Conservation (phyloP, 179 eudicot species). For the Camellia oleifera region DNA sequence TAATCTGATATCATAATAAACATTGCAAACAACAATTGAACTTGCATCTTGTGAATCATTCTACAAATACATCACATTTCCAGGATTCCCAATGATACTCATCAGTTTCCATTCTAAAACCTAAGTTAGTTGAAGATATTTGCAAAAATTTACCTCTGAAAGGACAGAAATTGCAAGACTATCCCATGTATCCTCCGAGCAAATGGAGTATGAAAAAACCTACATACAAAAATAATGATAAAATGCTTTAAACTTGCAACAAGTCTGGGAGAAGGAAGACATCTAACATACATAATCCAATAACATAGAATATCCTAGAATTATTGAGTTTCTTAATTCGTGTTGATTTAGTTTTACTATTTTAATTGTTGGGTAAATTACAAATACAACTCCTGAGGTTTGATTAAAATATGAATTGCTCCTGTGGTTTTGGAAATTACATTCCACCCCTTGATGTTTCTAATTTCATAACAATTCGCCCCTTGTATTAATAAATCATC, state of each 20-base stretch:
- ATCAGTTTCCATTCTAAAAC: neutral
- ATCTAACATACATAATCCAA: neutral
- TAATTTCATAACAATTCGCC: no score
- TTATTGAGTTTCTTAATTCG: no score
- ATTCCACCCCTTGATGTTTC: no score
- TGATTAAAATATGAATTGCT: no score
- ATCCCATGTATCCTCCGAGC: constrained; percentile 73
- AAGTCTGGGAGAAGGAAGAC: neutral
- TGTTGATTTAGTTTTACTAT: no score
- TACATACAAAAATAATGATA: constrained; percentile 35
- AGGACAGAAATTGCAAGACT: constrained; percentile 69
- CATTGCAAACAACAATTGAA: neutral
- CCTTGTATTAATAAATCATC: no score
- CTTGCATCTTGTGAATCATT: neutral
- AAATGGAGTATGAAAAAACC: constrained; percentile 71
- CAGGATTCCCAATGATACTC: neutral
- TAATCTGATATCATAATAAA: neutral
- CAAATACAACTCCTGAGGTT: no score
- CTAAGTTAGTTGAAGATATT: neutral
- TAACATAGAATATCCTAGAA: neutral
- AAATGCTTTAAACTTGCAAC: neutral
- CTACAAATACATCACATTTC: neutral
- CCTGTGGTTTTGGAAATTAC: no score
- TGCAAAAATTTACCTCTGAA: constrained; percentile 57
- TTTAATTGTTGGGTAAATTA: no score